These are phyloP conservation scores for Phylloporus scabripes DNA, from an alignment of 768 basidiomycete species.

Conservation along the genomic window DNA sequence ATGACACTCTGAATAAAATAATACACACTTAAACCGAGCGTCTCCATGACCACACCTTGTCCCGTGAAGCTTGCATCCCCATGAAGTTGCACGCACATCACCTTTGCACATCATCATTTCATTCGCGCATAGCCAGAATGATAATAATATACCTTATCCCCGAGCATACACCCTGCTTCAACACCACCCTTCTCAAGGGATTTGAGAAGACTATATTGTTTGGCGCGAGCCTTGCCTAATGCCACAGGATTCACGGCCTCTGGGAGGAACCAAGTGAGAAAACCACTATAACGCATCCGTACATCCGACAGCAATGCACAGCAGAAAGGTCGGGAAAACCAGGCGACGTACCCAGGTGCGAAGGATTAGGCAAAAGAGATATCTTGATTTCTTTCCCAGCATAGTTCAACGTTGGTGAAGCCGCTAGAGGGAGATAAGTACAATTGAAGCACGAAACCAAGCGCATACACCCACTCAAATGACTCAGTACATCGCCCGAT, in stretches of 20 bases:
- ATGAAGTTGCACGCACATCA: constrained; percentile 86
- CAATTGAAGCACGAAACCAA: background rate
- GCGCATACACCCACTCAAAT: constrained; percentile 49
- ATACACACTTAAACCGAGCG: constrained; percentile 68
- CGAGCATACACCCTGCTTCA: constrained; percentile 24
- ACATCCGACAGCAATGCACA: background rate
- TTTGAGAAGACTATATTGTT: constrained; percentile 79
- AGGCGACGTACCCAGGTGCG: constrained; percentile 52
- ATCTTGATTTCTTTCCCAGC: constrained; percentile 51
- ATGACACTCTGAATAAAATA: background rate
- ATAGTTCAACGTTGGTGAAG: constrained; percentile 62
- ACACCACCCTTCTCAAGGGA: constrained; percentile 39
- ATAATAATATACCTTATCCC: constrained; percentile 24
- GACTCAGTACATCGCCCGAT: constrained; percentile 84
- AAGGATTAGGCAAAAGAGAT: constrained; percentile 75
- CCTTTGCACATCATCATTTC: constrained; percentile 42
- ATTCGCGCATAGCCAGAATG: background rate
- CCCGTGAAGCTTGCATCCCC: constrained; percentile 91
- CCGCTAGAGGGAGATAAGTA: constrained; percentile 34
- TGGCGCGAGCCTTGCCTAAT: constrained; percentile 84
- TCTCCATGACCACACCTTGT: constrained; percentile 88
- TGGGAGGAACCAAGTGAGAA: constrained; percentile 17
- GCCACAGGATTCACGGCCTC: constrained; percentile 89
- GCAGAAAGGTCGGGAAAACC: background rate
- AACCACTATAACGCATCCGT: background rate